A percentile compares a stretch with the other conserved stretches of the same genome.
phyloP scores from a whole-genome alignment of 257 asterid genomes.

The Solanum tarijense region DNA sequence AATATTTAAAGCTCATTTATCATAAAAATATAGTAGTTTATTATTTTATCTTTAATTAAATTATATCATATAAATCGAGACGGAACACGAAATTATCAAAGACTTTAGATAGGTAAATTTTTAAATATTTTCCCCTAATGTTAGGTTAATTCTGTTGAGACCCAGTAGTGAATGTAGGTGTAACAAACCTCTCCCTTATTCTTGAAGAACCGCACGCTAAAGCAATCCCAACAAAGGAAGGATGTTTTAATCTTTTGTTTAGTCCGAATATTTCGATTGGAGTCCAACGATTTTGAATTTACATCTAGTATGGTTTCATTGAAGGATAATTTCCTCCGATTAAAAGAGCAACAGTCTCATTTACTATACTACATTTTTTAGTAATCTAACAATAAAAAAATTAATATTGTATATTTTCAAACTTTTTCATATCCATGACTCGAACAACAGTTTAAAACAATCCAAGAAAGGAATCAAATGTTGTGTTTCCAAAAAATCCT shows the following conservation, averaged over 20 bases:
- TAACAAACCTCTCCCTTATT: neutral
- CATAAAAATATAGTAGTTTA: neutral
- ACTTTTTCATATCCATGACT: neutral
- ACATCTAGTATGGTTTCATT: no score
- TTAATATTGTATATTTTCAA: no score
- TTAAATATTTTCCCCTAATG: neutral
- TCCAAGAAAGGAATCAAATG: neutral
- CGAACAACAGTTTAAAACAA: neutral
- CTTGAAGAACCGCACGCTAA: neutral
- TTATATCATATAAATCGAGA: neutral
- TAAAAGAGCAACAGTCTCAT: no score
- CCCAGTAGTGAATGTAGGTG: neutral
- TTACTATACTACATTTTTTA: no score
- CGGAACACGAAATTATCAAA: neutral
- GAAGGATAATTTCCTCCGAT: no score
- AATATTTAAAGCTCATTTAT: no score
- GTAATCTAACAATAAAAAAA: no score
- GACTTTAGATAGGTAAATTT: neutral
- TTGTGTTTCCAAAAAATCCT: neutral
- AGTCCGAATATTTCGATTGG: neutral
- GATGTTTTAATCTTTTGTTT: no score
- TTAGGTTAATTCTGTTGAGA: neutral
- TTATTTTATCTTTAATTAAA: neutral
- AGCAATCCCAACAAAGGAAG: neutral
- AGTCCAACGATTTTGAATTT: no score